Evolutionary conservation across 352 stramenopile species (phyloP), one percentile per base, ranked within the genome.

Genomic region (Globisporangium spinosum): DNA sequence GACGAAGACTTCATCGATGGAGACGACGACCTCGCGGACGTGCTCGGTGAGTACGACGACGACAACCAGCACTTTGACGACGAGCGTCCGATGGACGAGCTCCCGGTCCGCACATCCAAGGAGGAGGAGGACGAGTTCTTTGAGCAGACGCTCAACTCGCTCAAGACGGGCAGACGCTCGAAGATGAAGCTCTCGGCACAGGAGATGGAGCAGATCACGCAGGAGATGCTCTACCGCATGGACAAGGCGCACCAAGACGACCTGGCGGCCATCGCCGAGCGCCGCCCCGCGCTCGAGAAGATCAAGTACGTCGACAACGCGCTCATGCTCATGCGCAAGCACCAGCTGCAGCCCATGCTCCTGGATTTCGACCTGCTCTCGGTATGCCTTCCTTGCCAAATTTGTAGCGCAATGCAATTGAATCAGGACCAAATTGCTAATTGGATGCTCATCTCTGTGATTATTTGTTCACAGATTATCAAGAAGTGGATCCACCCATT

Each of bases 401-500:
- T 27, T 55, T 53, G 25, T 43, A 15, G 15, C 13, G 2, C 1
- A 13, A 20, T 17, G 1, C 35, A 32, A 8, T 69, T 7, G 20
- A 15, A 23, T 1, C n/a, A 34, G 1, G 35, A 15, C 3, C 35
- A n/a, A 20, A 20, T 20, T 62, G 60, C 34, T 20, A 47, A 55
- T 17, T 69, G 58, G 54, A 59, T 7, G 35, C 8, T 55, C 6
- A 22, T 27, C 22, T 60, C 13, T 43, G 10, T 43, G n/a, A 7
- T 67, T 13, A 54, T 32, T 5, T 58, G 32, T 62, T 54, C n/a
- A 22, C 49, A 95, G 87, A 89, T 96, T 68, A 84, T 96, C 59
- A 96, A 94, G 72, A 94, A 95, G 67, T 96, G 89, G 89, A 96
- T 96, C 45, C 87, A 95, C 64, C 89, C 89, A 27, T 56, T 94